Evolutionary conservation across 306 rosid species (phyloP), one percentile per base, ranked within the genome.

Genomic region (Canavalia gladiata): DNA sequence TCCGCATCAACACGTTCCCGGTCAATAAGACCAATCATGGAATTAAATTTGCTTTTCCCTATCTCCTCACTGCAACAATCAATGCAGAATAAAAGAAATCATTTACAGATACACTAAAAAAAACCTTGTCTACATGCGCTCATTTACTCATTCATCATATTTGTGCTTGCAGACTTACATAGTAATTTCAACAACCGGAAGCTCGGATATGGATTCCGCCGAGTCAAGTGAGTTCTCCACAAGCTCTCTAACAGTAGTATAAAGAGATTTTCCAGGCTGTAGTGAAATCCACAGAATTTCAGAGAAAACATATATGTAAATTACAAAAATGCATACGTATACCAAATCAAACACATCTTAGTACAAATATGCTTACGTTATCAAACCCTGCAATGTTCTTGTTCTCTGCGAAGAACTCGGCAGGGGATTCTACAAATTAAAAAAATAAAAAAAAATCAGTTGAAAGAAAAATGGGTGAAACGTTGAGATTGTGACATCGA

Each of bases 361-460:
- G 3, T 3, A 56, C 30, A 67, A 80, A 33, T 43, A 49, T 7
- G 42, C 86, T 82, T 76, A 93, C 99, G 76, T 93, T 93, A 72
- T 95, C 99, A 82, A 95, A 95, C 45, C 99, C 97, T 57, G 99
- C 99, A 49, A 95, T 95, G 75, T 95, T 93, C 88, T 95, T 95
- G 86, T 95, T 95, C 90, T 95, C 97, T 0, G 97, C 99, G 63
- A 95, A 93, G 85, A 93, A 95, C 78, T 95, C 97, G 12, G 99
- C 99, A 2, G 97, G 99, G 55, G 99, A 95, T 83, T 95, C 97
- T 95, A 78, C 86, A 76, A 74, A 79, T 29, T 63, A 4, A 46
- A 64, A 39, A 60, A 72, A 35, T n/a, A n/a, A 2, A 4, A 57
- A 65, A 55, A 72, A 68, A 65, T 11, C 18, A 66, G 42, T 28